Percentiles rank a stretch among this genome's conserved stretches.
These are phyloP conservation scores for Phytopythium aichiense DNA, from an alignment of 352 stramenopile species.

Conservation along the genomic window DNA sequence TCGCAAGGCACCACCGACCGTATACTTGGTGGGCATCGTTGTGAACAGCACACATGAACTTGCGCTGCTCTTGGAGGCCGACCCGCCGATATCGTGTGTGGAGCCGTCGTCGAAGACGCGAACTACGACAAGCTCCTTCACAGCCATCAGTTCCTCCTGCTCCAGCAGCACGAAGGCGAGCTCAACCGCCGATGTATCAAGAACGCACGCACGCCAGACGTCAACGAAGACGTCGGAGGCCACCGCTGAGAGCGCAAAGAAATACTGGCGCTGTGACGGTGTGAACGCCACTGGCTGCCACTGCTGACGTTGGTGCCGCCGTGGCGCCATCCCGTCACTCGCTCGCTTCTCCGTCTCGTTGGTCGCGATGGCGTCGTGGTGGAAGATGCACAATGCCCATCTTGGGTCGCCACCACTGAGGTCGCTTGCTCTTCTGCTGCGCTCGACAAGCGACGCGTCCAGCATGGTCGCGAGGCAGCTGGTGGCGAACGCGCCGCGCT, in stretches of 20 bases:
- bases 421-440: neutral
- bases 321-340: no score
- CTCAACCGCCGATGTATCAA: constrained; percentile 45
- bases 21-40: constrained; percentile 20
- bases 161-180: constrained; percentile 29
- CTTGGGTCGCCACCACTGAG: constrained; percentile 11
- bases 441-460: constrained; percentile 18
- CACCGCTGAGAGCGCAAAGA: constrained; percentile 48
- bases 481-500: constrained; percentile 46
- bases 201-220: constrained; percentile 49
- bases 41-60: neutral
- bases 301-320: neutral
- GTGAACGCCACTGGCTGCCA: constrained; percentile 29
- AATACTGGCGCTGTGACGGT: constrained; percentile 44
- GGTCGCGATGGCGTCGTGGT: constrained; percentile 29
- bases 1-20: constrained; percentile 8
- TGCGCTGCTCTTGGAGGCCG: neutral
- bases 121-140: constrained; percentile 42
- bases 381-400: constrained; percentile 58
- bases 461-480: constrained; percentile 64
- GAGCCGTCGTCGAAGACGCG: constrained; percentile 11
- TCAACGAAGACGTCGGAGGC: constrained; percentile 42
- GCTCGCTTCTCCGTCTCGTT: neutral
- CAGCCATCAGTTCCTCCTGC: constrained; percentile 31
- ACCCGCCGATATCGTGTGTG: neutral